Evolutionary conservation across 2,329 filamentous ascomycete genomes (phyloP), one percentile per base, ranked within the genome.

Genomic region (Chaetomiaceae sp.): DNA sequence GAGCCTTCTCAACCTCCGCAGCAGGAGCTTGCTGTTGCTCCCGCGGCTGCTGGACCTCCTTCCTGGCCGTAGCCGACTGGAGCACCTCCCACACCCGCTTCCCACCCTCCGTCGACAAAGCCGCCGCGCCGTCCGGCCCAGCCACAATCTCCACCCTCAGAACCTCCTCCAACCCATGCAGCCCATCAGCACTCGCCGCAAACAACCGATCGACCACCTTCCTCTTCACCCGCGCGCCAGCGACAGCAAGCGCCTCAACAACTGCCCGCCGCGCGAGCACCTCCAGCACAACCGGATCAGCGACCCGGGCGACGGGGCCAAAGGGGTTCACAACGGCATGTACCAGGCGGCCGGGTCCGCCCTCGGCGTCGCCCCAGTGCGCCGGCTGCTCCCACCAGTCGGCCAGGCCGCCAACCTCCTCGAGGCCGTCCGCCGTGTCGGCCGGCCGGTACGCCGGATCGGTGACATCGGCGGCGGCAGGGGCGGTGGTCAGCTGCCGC

Each of bases 331-430:
- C 32, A 19, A 32, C 29, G n/a, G 18, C 10, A 10, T 18, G 29
- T 17, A 49, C 42, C 24, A 22, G 38, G 14, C 17, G 8, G 7
- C 33, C 20, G 19, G 22, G 24, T 20, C 44, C 48, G 27, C 33
- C 36, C 14, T 38, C 36, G 41, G n/a, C n/a, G n/a, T 19, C 30
- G 38, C 66, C 66, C 75, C 77, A 80, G 57, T 78, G 68, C n/a
- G 67, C 66, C n/a, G 65, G 62, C 42, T 67, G 60, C 7, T 78
- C 68, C 76, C 76, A 81, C 76, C 76, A 81, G 20, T 62, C 63
- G 27, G 63, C 63, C 30, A 78, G 49, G 1, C 70, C 65, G 33
- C 69, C 70, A 11, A 78, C 68, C 40, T 70, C 64, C 50, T 73
- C 69, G 2, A 81, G 65, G 0, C 65, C 73, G 0, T 68, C 65